Evolutionary conservation across 768 basidiomycete species (phyloP).

Genomic region (Butyriboletus loyo): DNA sequence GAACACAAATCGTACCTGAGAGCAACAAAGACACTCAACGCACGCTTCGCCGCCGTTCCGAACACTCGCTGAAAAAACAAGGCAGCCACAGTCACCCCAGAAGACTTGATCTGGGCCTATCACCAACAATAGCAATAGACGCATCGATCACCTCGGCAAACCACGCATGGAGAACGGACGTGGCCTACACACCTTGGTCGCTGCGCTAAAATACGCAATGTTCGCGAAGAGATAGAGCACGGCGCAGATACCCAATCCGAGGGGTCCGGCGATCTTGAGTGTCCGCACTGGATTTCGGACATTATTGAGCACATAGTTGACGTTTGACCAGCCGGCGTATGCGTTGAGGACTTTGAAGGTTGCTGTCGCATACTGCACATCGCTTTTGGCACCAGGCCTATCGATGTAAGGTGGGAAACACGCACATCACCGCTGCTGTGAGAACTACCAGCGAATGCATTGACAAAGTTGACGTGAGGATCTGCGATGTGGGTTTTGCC

Average conservation of each 20-base stretch:
- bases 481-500: slow-evolving; percentile 54
- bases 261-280: slow-evolving; percentile 59
- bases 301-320: slow-evolving; percentile 57
- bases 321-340: slow-evolving; percentile 54
- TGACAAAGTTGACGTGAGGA: slow-evolving; percentile 53
- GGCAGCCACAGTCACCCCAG: slow-evolving; percentile 55
- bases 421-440: slow-evolving; percentile 48
- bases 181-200: slow-evolving; percentile 17
- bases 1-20: slow-evolving; percentile 39
- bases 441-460: slow-evolving; percentile 56
- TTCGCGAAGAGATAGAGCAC: slow-evolving; percentile 54
- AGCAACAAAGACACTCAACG: slow-evolving; percentile 55
- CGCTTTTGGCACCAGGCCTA: background rate
- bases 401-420: background rate
- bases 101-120: slow-evolving; percentile 44
- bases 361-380: slow-evolving; percentile 53
- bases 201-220: slow-evolving; percentile 51
- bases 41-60: slow-evolving; percentile 48
- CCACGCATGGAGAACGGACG: too few relatives aligned
- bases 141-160: background rate
- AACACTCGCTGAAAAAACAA: slow-evolving; percentile 61
- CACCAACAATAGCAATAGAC: too few relatives aligned
- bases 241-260: slow-evolving; percentile 53
- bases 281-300: slow-evolving; percentile 59
- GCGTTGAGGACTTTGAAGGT: slow-evolving; percentile 61